These are phyloP conservation scores for Flaveria trinervia DNA, from an alignment of 129 eudicot genomes.

Conservation along the genomic window DNA sequence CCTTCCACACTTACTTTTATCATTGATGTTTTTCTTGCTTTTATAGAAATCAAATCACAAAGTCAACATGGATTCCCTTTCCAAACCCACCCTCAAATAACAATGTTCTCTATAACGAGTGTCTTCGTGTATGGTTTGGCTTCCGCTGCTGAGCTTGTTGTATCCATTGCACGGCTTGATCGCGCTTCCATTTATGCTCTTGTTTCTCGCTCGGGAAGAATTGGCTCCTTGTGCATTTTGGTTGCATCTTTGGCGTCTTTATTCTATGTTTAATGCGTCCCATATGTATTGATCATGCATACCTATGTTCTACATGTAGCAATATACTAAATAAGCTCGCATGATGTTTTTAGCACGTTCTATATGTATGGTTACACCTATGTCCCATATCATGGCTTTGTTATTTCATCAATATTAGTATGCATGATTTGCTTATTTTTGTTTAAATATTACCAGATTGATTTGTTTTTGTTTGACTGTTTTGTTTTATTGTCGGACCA, in stretches of 20 bases:
- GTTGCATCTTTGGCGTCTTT: background rate
- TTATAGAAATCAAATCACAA: background rate
- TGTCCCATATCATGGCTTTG: too few relatives aligned
- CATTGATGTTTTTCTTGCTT: background rate
- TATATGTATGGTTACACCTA: too few relatives aligned
- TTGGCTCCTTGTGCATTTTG: background rate
- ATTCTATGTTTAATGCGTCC: background rate
- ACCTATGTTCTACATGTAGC: too few relatives aligned
- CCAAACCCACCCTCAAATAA: constrained; percentile 6
- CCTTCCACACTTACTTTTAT: constrained; percentile 16
- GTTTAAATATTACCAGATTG: too few relatives aligned
- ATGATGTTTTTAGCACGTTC: too few relatives aligned
- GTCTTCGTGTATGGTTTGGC: constrained; percentile 6
- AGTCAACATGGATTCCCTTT: constrained; percentile 15
- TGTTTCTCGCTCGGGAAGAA: constrained; percentile 1
- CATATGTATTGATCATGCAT: too few relatives aligned
- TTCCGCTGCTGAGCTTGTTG: background rate
- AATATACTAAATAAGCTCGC: too few relatives aligned
- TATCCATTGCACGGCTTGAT: background rate
- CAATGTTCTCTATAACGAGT: background rate
- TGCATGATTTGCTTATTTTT: too few relatives aligned
- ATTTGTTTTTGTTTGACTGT: too few relatives aligned
- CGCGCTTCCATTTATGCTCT: background rate
- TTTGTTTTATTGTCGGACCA: too few relatives aligned
- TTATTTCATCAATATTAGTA: too few relatives aligned